Evolutionary conservation across 2,329 filamentous ascomycete species (phyloP), one percentile per base, ranked within the genome.

Genomic region (Kalaharituber pfeilii): DNA sequence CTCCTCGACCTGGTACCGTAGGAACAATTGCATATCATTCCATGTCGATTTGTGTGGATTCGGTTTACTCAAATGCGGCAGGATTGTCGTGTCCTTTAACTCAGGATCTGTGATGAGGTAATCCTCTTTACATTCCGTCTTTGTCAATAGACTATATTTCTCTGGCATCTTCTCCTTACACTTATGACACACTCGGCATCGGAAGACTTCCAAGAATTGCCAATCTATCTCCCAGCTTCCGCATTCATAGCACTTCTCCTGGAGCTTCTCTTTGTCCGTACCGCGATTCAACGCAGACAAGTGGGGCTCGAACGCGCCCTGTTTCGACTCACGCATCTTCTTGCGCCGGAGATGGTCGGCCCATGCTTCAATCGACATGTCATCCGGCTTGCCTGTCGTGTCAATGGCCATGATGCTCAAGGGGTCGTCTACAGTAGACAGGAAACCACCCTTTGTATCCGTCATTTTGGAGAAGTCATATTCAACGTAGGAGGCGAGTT

Each of bases 381-480:
- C 79, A 55, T 84, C 79, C 0, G 91, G 91, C 65, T 84, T 86
- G 61, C 80, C 74, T 52, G 81, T 77, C 7, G 75, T 69, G 52
- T 75, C 67, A 60, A 70, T 70, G 7, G 67, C 71, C n/a, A n/a
- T n/a, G n/a, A n/a, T n/a, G 5, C 71, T 73, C 62, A 81, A 78
- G 1, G 91, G 91, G 68, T 98, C 91, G 65, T 98, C 91, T 58
- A 89, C 84, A 1, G 78, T 76, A n/a, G 82, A 84, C 60, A 98
- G 70, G 68, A 98, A 98, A 0, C 91, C 91, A 58, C 91, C 91
- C 66, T 95, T 95, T 0, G 89, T 96, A 67, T 98, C 91, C 5
- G 83, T 93, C 87, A 98, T 96, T 70, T 89, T 84, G 66, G 84
- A 89, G 70, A 98, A 91, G 68, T 98, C 91, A 70, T 95, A 96